These are phyloP conservation scores for Coemansia biformis DNA, from an alignment of 192 early-diverging fungal species.

Conservation along the genomic window DNA sequence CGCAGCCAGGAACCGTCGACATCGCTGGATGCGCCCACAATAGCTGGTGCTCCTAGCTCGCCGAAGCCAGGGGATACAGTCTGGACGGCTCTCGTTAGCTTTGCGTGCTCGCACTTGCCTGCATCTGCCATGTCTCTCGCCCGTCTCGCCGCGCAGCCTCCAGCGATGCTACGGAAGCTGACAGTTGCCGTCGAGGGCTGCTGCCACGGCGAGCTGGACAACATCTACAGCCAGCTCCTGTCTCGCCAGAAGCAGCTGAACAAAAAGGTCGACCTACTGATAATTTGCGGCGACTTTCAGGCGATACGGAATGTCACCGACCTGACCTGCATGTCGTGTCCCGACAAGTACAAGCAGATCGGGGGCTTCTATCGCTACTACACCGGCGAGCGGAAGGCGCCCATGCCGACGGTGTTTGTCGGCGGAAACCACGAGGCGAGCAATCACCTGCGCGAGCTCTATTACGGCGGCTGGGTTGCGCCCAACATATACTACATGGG, in stretches of 20 bases:
- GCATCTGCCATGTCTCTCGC: too few relatives aligned
- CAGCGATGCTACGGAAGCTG: constrained; percentile 25
- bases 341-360: constrained; percentile 75
- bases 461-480: constrained; percentile 92
- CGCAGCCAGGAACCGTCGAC: too few relatives aligned
- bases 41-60: too few relatives aligned
- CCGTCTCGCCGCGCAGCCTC: too few relatives aligned
- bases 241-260: constrained; percentile 50
- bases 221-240: constrained; percentile 69
- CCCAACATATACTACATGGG: constrained; percentile 94
- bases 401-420: constrained; percentile 88
- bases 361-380: constrained; percentile 95
- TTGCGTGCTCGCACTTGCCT: too few relatives aligned
- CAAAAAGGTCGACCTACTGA: constrained; percentile 77
- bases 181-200: constrained; percentile 91
- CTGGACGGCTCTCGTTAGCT: too few relatives aligned
- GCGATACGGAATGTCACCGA: constrained; percentile 81
- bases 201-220: constrained; percentile 90
- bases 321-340: constrained; percentile 74
- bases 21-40: too few relatives aligned
- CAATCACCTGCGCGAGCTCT: constrained; percentile 93
- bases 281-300: constrained; percentile 99
- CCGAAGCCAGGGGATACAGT: too few relatives aligned
- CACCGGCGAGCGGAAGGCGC: constrained; percentile 69
- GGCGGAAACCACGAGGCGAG: constrained; percentile 98